These are phyloP conservation scores for Chionographis japonica DNA, from an alignment of 106 monocot species.

Conservation along the genomic window DNA sequence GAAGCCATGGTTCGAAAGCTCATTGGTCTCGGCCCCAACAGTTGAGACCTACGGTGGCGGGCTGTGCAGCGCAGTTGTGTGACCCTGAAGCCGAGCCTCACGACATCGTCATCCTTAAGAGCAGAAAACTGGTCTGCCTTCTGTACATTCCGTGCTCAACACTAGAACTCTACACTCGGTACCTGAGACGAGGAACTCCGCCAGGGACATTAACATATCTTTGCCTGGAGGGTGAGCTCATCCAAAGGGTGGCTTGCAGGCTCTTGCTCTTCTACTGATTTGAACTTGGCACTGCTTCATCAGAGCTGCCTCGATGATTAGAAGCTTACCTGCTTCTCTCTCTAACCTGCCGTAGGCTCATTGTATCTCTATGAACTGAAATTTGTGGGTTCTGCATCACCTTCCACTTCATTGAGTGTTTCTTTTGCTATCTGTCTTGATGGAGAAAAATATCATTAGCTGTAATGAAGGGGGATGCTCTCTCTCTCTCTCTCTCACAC, in stretches of 20 bases:
- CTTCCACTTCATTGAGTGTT: too few species aligned
- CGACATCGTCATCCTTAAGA: conserved; percentile 12
- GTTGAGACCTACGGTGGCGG: conserved; percentile 12
- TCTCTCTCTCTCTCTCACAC: too few species aligned
- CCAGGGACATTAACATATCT: conserved; percentile 46
- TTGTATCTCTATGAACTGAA: too few species aligned
- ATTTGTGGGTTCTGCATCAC: too few species aligned
- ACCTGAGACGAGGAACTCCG: conserved; percentile 30
- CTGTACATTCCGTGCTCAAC: not conserved
- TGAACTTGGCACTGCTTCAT: too few species aligned
- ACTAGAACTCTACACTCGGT: conserved; percentile 4
- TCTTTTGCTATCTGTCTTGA: too few species aligned
- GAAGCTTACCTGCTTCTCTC: not conserved
- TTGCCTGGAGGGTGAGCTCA: conserved; percentile 17
- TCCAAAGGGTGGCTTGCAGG: not conserved
- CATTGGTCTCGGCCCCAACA: conserved; percentile 8
- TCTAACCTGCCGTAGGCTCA: conserved; percentile 18
- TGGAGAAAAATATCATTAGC: too few species aligned
- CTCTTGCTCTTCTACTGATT: not conserved
- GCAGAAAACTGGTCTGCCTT: conserved; percentile 36
- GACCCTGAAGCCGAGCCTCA: conserved; percentile 13
- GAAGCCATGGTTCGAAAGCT: conserved; percentile 16
- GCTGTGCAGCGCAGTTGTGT: conserved; percentile 13
- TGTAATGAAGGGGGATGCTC: too few species aligned
- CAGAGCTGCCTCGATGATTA: not conserved